Evolutionary conservation across 2,329 filamentous ascomycete species (phyloP).

Genomic region (Pezicula carpinea): DNA sequence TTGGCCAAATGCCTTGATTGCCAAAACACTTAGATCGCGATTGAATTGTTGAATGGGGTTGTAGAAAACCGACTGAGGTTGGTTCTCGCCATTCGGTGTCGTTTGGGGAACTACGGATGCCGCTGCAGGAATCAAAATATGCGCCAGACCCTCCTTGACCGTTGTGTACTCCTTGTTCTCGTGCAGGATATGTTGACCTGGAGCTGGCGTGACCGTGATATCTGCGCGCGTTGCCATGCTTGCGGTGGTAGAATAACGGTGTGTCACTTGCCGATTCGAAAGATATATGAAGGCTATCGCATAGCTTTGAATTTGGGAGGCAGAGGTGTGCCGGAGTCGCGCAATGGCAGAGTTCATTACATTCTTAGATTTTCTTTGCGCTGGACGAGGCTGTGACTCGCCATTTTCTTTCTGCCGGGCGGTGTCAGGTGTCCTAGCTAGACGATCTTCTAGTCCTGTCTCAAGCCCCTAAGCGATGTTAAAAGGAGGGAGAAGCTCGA

Average conservation of each 20-base stretch:
- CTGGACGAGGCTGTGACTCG: no score
- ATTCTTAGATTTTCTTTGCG: no score
- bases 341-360: no score
- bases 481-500: no score
- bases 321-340: no score
- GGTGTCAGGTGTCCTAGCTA: no score
- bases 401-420: no score
- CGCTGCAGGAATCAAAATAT: slow-evolving; percentile 58
- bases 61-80: slow-evolving; percentile 85
- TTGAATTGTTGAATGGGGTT: slow-evolving; percentile 99
- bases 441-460: no score
- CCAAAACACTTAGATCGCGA: slow-evolving; percentile 86
- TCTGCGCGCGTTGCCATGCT: slow-evolving; percentile 11
- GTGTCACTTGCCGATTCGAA: no score
- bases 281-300: no score
- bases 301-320: no score
- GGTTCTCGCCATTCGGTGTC: slow-evolving; percentile 46
- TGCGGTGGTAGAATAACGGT: neutral
- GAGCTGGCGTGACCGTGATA: slow-evolving; percentile 25
- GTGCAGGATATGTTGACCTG: slow-evolving; percentile 32
- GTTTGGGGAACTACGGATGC: slow-evolving; percentile 41
- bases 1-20: slow-evolving; percentile 84
- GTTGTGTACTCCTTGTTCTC: slow-evolving; percentile 51
- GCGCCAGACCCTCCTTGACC: slow-evolving; percentile 62
- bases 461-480: no score